A percentile compares a stretch with the other conserved stretches of the same genome.
Conservation (phyloP, 2,329 filamentous ascomycete species). For the Emydomyces testavorans region DNA sequence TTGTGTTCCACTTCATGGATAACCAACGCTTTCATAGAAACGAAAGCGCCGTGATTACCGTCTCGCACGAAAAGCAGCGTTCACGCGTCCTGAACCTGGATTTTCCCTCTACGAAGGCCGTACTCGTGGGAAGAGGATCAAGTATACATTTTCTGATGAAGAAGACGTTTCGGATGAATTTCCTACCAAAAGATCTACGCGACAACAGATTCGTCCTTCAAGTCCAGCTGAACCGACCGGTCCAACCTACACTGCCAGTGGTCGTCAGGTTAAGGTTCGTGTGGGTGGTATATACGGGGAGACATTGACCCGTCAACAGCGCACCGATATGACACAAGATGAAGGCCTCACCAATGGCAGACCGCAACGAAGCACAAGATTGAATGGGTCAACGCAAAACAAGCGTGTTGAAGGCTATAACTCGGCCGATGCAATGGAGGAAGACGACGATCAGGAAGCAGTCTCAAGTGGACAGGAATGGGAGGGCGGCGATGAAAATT, state of each 20-base stretch:
- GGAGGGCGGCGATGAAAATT: constrained; percentile 63
- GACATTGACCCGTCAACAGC: constrained; percentile 45
- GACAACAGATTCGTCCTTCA: constrained; percentile 57
- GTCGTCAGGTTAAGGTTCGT: constrained; percentile 58
- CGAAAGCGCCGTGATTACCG: constrained; percentile 87
- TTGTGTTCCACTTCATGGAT: constrained; percentile 15
- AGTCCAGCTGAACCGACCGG: constrained; percentile 58
- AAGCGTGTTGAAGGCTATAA: constrained; percentile 45
- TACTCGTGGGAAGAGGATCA: constrained; percentile 88
- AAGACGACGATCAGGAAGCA: constrained; percentile 56
- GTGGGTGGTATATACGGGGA: constrained; percentile 47
- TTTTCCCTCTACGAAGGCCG: constrained; percentile 93
- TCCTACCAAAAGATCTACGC: constrained; percentile 49
- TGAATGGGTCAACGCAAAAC: constrained; percentile 13
- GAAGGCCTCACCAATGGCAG: constrained; percentile 31
- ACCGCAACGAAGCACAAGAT: constrained; percentile 27
- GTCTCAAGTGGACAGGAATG: constrained; percentile 52
- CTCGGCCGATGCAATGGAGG: constrained; percentile 52
- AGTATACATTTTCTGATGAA: constrained; percentile 90
- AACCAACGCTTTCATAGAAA: constrained; percentile 50
- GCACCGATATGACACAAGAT: constrained; percentile 32
- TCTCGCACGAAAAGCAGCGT: constrained; percentile 70
- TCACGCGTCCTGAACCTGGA: constrained; percentile 73
- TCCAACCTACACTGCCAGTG: constrained; percentile 67
- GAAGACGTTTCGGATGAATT: constrained; percentile 55